A percentile compares a stretch with the other conserved stretches of the same genome.
phyloP scores from a whole-genome alignment of 495 filamentous ascomycete genomes.

The Aspergillus mulundensis region DNA sequence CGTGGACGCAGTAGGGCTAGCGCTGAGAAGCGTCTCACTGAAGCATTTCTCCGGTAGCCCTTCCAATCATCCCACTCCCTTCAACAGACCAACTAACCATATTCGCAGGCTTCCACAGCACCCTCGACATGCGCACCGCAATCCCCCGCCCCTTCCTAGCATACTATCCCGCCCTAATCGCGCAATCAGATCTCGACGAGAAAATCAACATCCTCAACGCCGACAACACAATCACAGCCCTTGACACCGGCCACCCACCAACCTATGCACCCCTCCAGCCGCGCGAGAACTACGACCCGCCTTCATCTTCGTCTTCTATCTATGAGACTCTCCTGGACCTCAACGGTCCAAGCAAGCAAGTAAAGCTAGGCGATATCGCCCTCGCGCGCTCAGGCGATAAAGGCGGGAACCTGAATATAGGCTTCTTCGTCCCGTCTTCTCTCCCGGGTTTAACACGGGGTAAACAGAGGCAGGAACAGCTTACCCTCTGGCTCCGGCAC shows the following conservation, averaged over 20 bases:
- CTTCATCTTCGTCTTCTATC: not conserved
- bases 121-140: constrained; percentile 29
- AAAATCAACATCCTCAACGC: constrained; percentile 18
- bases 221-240: constrained; percentile 1
- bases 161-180: constrained; percentile 30
- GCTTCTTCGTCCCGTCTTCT: constrained; percentile 33
- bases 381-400: constrained; percentile 49
- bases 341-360: constrained; percentile 19
- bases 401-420: constrained; percentile 45
- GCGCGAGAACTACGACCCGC: constrained; percentile 21
- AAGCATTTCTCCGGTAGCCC: constrained; percentile 31
- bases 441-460: not conserved
- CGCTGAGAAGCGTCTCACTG: constrained; percentile 24
- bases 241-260: constrained; percentile 18
- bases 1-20: constrained; percentile 17
- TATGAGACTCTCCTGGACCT: not conserved
- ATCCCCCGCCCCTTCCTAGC: constrained; percentile 28
- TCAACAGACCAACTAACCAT: not conserved
- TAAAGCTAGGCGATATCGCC: constrained; percentile 37
- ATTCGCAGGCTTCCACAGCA: constrained; percentile 24
- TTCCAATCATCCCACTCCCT: not conserved
- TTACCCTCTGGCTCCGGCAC: constrained; percentile 43
- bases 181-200: constrained; percentile 23
- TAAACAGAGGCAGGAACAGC: constrained; percentile 2
- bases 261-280: constrained; percentile 12